These are phyloP conservation scores for Physaria fendleri DNA, from an alignment of 345 rosid species.

Conservation along the genomic window DNA sequence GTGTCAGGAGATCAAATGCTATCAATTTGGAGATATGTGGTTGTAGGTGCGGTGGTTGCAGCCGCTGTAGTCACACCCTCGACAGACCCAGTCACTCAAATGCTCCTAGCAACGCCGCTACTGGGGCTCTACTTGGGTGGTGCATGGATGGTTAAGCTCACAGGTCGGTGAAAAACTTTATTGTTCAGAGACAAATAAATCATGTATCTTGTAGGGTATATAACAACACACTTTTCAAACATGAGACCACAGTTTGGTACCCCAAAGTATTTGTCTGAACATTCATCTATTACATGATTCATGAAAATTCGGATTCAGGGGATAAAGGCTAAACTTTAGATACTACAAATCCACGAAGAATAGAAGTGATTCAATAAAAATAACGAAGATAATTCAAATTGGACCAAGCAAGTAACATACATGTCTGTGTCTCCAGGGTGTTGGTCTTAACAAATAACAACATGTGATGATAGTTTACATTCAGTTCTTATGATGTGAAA, in stretches of 20 bases:
- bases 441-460: background rate
- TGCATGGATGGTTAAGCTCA: constrained; percentile 85
- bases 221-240: background rate
- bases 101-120: constrained; percentile 86
- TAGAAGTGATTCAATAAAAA: background rate
- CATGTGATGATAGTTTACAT: background rate
- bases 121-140: constrained; percentile 93
- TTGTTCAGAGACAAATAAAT: constrained; percentile 1
- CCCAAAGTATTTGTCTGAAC: background rate
- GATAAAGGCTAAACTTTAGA: background rate
- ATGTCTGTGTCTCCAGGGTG: background rate
- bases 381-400: background rate
- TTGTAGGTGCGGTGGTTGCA: constrained; percentile 86
- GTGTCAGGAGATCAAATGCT: constrained; percentile 93
- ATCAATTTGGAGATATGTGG: constrained; percentile 93
- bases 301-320: background rate
- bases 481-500: background rate
- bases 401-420: background rate
- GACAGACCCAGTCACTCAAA: constrained; percentile 92
- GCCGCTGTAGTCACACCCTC: constrained; percentile 97
- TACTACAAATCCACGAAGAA: background rate
- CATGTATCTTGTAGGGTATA: constrained; percentile 20
- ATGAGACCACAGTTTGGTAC: constrained; percentile 11
- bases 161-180: constrained; percentile 52
- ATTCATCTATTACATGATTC: background rate